Evolutionary conservation across 345 rosid species (phyloP).

Genomic region (Hirschfeldia incana): DNA sequence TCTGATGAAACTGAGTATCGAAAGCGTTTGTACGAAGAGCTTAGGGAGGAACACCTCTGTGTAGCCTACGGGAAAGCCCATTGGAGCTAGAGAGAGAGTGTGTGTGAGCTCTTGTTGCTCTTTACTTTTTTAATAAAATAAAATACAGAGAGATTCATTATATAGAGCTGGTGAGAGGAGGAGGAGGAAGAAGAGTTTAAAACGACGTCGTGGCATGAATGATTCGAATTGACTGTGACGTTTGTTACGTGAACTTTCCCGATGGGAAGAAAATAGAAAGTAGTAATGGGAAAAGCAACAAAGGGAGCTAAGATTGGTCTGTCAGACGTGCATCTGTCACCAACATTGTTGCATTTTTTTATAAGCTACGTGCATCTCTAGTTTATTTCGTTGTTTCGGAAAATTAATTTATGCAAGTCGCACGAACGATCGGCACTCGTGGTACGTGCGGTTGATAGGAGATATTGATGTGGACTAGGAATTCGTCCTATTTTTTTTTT

Average conservation of each 20-base stretch:
- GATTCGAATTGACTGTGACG: slow-evolving; percentile 31
- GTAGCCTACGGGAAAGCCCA: slow-evolving; percentile 91
- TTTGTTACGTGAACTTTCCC: background rate
- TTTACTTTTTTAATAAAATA: background rate
- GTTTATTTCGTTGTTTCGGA: background rate
- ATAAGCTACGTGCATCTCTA: slow-evolving; percentile 34
- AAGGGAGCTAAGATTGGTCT: slow-evolving; percentile 14
- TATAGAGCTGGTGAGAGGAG: slow-evolving; percentile 17
- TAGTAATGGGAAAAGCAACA: background rate
- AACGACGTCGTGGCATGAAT: slow-evolving; percentile 24
- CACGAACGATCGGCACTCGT: slow-evolving; percentile 39
- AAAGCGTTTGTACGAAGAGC: slow-evolving; percentile 64
- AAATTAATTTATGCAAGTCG: slow-evolving; percentile 22
- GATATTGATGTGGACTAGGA: slow-evolving; percentile 27
- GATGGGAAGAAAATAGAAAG: background rate
- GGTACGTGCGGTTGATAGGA: slow-evolving; percentile 31
- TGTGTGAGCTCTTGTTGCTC: background rate
- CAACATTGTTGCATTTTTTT: slow-evolving; percentile 6
- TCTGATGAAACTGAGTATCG: slow-evolving; percentile 64
- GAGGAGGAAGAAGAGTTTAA: slow-evolving; percentile 13
- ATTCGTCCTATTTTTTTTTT: background rate
- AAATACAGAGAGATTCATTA: slow-evolving; percentile 17
- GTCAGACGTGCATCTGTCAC: slow-evolving; percentile 31
- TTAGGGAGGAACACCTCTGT: slow-evolving; percentile 72
- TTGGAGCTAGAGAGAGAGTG: slow-evolving; percentile 17